These are phyloP conservation scores for Apiotrichum akiyoshidainum DNA, from an alignment of 1,284 basidiomycete species.

Conservation along the genomic window DNA sequence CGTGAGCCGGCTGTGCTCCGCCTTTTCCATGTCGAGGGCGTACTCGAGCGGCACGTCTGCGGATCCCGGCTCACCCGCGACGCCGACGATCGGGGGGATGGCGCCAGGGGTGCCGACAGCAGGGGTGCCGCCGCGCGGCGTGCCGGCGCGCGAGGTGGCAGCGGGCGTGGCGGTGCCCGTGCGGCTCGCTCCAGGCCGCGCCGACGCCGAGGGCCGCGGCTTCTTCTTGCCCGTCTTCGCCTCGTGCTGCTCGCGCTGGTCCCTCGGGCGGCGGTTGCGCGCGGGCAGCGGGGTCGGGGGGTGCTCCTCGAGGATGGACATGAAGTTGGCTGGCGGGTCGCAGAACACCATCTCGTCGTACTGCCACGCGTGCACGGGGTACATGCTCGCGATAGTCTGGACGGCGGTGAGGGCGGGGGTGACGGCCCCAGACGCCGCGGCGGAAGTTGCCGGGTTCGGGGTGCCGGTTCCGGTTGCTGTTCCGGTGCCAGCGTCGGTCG, in stretches of 20 bases:
- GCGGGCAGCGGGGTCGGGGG: slow-evolving; percentile 79
- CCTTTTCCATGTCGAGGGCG: slow-evolving; percentile 73
- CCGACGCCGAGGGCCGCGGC: slow-evolving; percentile 10
- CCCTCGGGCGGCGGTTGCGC: slow-evolving; percentile 53
- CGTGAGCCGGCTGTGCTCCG: slow-evolving; percentile 76
- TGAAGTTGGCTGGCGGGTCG: slow-evolving; percentile 86
- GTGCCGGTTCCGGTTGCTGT: slow-evolving; percentile 3
- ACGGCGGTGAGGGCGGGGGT: slow-evolving; percentile 3
- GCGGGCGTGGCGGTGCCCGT: slow-evolving; percentile 17
- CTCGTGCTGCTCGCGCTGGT: slow-evolving; percentile 39
- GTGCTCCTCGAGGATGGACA: slow-evolving; percentile 74
- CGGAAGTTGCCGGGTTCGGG: slow-evolving; percentile 5
- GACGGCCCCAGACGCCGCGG: slow-evolving; percentile 13
- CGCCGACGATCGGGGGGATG: slow-evolving; percentile 51
- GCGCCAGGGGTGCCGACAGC: slow-evolving; percentile 57
- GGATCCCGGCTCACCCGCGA: slow-evolving; percentile 41
- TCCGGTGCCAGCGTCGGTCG: neutral
- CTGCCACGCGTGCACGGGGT: slow-evolving; percentile 91
- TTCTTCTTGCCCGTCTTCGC: slow-evolving; percentile 39
- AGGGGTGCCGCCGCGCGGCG: slow-evolving; percentile 44
- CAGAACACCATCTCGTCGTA: slow-evolving; percentile 98
- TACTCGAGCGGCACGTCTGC: slow-evolving; percentile 66
- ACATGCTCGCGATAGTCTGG: slow-evolving; percentile 23
- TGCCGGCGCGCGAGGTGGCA: slow-evolving; percentile 14
- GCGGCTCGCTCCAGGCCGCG: too few species aligned